Evolutionary conservation across 2,329 filamentous ascomycete species (phyloP), one percentile per base, ranked within the genome.

Genomic region (Aspergillus versicolor): DNA sequence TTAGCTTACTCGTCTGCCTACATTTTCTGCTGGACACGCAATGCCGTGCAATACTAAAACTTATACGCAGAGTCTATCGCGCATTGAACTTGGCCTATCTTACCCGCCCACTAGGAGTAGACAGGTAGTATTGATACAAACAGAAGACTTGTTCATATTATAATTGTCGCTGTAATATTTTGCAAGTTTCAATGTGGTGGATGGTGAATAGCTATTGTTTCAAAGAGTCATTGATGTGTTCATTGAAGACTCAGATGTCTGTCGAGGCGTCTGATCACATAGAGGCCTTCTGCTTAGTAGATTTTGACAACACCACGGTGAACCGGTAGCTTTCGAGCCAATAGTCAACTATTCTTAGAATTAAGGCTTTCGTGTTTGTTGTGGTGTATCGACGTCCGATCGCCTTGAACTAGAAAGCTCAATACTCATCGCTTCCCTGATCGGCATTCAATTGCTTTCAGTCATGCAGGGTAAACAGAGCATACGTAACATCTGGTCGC

Each of bases 391-490:
- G 38, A 32, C 13, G 48, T 30, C n/a, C 22, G 38, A 51, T 51
- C 38, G n/a, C 37, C 24, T 48, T 22, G 17, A 46, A 8, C 44
- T 48, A 48, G 45, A 19, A 32, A 17, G 45, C 6, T 15, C 27
- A 21, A 11, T 17, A 52, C 24, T 44, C 24, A 46, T 54, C 22
- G 22, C 27, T 27, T 34, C 34, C 19, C 17, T 48, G 34, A 34
- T 47, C 34, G 22, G 11, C 42, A 9, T 40, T 5, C 3, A 34
- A 24, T 30, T 51, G 37, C 19, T 40, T 17, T 13, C 22, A 19
- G 44, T 21, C 38, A 54, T 42, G 55, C 55, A 57, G 44, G 40
- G 49, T 38, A 38, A 12, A 12, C 27, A 52, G 48, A 52, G 48
- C 43, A 27, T 53, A 57, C 44, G 55, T 57, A 57, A 53, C 13